Evolutionary conservation across 1,139 yeast genomes (phyloP), one percentile per base, ranked within the genome.

Genomic region (Torulaspora globosa): DNA sequence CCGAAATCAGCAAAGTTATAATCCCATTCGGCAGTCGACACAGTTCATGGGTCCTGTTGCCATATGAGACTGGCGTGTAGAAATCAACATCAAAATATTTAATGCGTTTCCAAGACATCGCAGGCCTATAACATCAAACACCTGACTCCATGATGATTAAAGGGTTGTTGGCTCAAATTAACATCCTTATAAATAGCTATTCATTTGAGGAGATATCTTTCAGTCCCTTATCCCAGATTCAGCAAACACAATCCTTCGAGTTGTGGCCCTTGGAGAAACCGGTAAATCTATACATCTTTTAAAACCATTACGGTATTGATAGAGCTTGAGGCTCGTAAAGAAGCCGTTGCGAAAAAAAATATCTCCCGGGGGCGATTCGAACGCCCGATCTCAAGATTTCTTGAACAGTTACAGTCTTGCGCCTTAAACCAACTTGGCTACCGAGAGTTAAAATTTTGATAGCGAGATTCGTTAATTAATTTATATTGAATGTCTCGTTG

Each of bases 1-100:
- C 86, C 0, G 84, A 79, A 2, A 82, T 70, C 12, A 83, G 52
- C 1, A 82, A 62, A 0, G 73, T 69, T 10, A 67, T 52, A 6
- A 82, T 56, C 0, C 86, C 86, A 66, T 81, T 81, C 6, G 74
- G 69, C 11, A 82, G 64, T 32, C 65, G 65, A n/a, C 80, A 59
- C 2, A 73, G 56, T 44, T 70, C 71, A 55, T 76, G 72, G 1
- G 70, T 62, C 48, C 76, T 65, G 19, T 65, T 55, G 5, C 70
- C 53, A 35, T 54, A 52, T 5, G 68, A 58, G 23, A 56, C 49
- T 1, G 73, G 72, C 30, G 66, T 54, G n/a, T 65, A 62, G 12
- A 70, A 49, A 0, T 77, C 72, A 16, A 67, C 60, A 12, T 65
- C 66, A 47, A 70, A 64, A 28, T 56, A 49, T 29, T 49, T 42